Evolutionary conservation across 768 basidiomycete genomes (phyloP), one percentile per base, ranked within the genome.

Genomic region (Suillus tomentosus): DNA sequence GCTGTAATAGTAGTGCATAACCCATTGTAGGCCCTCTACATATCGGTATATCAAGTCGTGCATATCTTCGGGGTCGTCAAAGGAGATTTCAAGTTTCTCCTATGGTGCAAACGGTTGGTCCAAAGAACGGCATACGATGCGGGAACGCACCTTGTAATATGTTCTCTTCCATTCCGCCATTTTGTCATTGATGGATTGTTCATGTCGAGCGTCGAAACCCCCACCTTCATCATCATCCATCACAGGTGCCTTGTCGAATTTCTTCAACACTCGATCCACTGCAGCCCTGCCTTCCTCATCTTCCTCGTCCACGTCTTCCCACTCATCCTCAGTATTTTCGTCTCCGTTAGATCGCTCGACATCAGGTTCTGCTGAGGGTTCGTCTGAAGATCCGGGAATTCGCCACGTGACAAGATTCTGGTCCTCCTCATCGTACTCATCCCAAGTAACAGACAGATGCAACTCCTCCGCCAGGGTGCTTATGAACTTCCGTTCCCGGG

Each of bases 1-100:
- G 66, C 91, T 87, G 75, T 98, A 99, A 75, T 99, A 99, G 76
- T 99, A 99, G 73, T 95, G 92, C 91, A 99, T 92, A 39, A 99
- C 95, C 97, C 96, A 99, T 72, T 99, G 97, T 66, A 99, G 77
- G 1, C 97, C 97, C 73, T 99, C 94, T 19, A 93, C 85, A 74
- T 97, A 99, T 63, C 87, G 85, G 72, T 83, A 95, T 14, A 86
- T 82, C 61, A 99, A 79, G 56, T 87, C 81, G 31, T 83, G 80
- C 82, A 95, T 86, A 59, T 85, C 81, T 66, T 89, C 80, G 6
- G 87, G 82, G 69, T 90, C 76, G 65, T 91, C 84, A 66, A 85
- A 92, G 10, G 87, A 87, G 64, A 98, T 88, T 65, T 90, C 88
- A 59, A 99, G 78, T 77, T 99, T 99, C 42, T 87, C 91, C 94